Conservation (phyloP, 2,329 filamentous ascomycete genomes). For the Chrysosporium keratinophilum region DNA sequence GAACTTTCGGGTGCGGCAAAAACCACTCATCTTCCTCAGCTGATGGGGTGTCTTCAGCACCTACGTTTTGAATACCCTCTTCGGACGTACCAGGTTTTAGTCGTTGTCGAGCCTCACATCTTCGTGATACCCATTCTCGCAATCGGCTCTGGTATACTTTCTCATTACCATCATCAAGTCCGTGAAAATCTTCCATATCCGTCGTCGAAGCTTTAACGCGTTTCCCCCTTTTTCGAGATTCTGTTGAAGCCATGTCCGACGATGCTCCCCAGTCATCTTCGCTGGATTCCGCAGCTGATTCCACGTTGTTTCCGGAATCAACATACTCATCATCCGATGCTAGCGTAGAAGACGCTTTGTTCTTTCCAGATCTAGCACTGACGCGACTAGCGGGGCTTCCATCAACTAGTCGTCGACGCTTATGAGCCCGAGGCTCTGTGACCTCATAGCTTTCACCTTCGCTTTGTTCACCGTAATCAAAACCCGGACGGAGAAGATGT, state of each 20-base stretch:
- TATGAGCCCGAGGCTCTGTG: slow-evolving; percentile 20
- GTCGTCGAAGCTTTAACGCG: slow-evolving; percentile 24
- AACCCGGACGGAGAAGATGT: slow-evolving; percentile 61
- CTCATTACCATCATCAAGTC: slow-evolving; percentile 83
- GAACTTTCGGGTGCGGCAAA: slow-evolving; percentile 70
- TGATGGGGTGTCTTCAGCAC: slow-evolving; percentile 17
- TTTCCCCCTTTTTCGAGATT: slow-evolving; percentile 19
- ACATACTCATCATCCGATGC: slow-evolving; percentile 26
- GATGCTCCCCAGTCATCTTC: slow-evolving; percentile 11
- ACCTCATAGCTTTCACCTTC: slow-evolving; percentile 22
- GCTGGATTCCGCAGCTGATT: slow-evolving; percentile 15
- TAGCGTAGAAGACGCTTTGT: not conserved
- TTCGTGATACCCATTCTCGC: slow-evolving; percentile 59
- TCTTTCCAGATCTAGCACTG: not conserved
- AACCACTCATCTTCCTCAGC: slow-evolving; percentile 67
- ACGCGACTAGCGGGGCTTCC: not conserved
- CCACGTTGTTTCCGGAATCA: slow-evolving; percentile 16
- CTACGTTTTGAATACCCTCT: slow-evolving; percentile 27
- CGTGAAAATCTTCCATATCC: slow-evolving; percentile 46
- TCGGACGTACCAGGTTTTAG: slow-evolving; percentile 31
- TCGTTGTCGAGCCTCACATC: slow-evolving; percentile 49
- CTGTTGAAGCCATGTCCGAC: slow-evolving; percentile 15
- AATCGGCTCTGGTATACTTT: slow-evolving; percentile 65
- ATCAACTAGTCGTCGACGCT: slow-evolving; percentile 28
- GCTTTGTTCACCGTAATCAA: slow-evolving; percentile 44